phyloP scores from a whole-genome alignment of 176 grass and related monocot species.

The Elymus sibiricus region DNA sequence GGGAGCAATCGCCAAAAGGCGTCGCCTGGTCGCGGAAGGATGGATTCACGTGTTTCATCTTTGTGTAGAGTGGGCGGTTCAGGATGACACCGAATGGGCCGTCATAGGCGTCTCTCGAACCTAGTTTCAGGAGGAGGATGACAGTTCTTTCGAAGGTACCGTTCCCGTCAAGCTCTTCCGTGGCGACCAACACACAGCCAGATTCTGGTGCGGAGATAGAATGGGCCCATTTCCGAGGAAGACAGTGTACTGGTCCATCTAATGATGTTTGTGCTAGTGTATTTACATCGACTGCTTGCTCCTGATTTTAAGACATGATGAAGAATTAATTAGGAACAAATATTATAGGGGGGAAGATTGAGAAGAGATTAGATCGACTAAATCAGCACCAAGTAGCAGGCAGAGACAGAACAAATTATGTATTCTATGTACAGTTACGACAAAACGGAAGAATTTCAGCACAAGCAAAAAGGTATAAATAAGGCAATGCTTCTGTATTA shows the following conservation, averaged over 20 bases:
- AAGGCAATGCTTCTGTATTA: neutral
- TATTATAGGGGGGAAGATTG: neutral
- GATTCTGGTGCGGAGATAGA: conserved; percentile 73
- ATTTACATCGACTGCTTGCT: conserved; percentile 44
- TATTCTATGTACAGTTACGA: neutral
- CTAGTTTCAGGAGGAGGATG: conserved; percentile 68
- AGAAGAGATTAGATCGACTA: neutral
- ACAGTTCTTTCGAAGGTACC: conserved; percentile 71
- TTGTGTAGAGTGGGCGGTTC: conserved; percentile 71
- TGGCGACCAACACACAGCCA: conserved; percentile 75
- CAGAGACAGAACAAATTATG: neutral
- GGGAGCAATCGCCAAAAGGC: conserved; percentile 61
- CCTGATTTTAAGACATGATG: conserved; percentile 33
- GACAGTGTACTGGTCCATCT: conserved; percentile 29
- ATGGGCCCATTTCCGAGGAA: conserved; percentile 79
- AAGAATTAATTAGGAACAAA: neutral
- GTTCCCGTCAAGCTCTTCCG: conserved; percentile 73
- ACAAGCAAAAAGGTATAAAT: neutral
- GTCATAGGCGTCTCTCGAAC: conserved; percentile 56
- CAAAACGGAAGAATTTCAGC: neutral
- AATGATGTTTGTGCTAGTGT: conserved; percentile 9
- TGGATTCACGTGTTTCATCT: conserved; percentile 69
- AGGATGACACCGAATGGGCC: conserved; percentile 82
- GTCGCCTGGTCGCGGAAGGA: conserved; percentile 41
- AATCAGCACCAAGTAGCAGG: neutral